Base-by-base conservation (phyloP, 2,329 filamentous ascomycete species). In the Diaporthe nobilis region DNA sequence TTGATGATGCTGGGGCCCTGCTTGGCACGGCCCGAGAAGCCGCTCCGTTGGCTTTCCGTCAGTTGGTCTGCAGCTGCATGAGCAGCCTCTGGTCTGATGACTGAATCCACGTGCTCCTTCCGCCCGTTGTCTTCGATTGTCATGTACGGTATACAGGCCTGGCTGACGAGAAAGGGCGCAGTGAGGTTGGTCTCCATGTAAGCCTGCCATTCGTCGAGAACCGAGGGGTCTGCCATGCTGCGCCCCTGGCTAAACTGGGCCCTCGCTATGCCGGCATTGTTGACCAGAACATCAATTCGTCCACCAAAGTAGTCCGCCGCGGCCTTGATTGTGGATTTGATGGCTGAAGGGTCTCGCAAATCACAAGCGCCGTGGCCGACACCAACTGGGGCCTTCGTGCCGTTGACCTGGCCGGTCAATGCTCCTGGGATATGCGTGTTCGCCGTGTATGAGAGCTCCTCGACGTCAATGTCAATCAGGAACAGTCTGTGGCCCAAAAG, bases 141-240 rank as follows among this genome's bases (percentile, higher is more conserved):
- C 86, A 88, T 88, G 79, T 85, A 87, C 0, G 86, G 85, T 15
- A 88, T 82, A 70, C 84, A 86, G 25, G 87, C 86, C 79, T 88
- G 86, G 28, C 82, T 85, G 79, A 87, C 83, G 15, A 83, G 85
- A 76, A 88, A 88, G 0, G 85, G 84, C 5, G 82, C 85, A 3
- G 85, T 88, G 15, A 88, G 83, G 73, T 88, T 88, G 39, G 85
- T 87, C 67, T 87, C 86, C 13, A 88, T 82, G 72, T 84, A 84
- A 22, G 86, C 86, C 76, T 83, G 81, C 87, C 86, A 88, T 75
- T 88, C 81, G 2, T 82, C 82, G n/a, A 86, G 78, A 0, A 85
- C 86, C 6, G 81, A 82, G 25, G 79, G 80, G 77, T 87, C 85
- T 71, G 84, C 85, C 85, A 88, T 87, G 9, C 86, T 87, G 79